These are phyloP conservation scores for Elongisporangium prolatum DNA, from an alignment of 352 stramenopile species.

Conservation along the genomic window DNA sequence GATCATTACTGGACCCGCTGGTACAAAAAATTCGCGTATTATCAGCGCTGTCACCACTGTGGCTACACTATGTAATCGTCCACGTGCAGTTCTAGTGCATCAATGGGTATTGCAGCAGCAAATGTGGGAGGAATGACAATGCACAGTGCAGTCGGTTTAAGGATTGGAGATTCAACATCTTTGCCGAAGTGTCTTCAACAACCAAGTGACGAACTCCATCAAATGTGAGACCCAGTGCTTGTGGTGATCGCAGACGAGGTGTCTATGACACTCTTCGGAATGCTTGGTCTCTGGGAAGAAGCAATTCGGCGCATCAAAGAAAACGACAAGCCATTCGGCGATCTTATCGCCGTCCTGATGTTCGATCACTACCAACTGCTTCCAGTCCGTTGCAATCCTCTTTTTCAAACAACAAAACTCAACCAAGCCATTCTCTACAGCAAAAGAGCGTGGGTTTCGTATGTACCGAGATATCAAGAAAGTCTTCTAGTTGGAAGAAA, in stretches of 20 bases:
- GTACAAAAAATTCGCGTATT: too few relatives aligned
- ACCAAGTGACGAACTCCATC: conserved; percentile 6
- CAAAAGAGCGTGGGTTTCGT: background rate
- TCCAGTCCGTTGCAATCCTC: background rate
- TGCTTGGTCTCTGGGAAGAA: conserved; percentile 24
- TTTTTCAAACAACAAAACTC: conserved; percentile 6
- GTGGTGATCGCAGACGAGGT: conserved; percentile 20
- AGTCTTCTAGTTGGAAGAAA: conserved; percentile 14
- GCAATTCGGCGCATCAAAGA: conserved; percentile 13
- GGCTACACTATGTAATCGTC: conserved; percentile 3
- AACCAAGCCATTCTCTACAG: background rate
- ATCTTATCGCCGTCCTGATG: conserved; percentile 9
- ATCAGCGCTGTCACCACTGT: background rate
- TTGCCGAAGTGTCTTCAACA: conserved; percentile 5
- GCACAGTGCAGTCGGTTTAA: conserved; percentile 12
- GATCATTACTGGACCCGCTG: too few relatives aligned
- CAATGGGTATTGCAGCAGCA: too few relatives aligned
- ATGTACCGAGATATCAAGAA: conserved; percentile 15
- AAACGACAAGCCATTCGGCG: conserved; percentile 7
- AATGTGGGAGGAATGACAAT: conserved; percentile 15
- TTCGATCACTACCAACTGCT: conserved; percentile 15
- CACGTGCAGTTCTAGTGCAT: too few relatives aligned
- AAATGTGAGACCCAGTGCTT: conserved; percentile 10
- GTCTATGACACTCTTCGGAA: conserved; percentile 14
- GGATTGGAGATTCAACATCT: background rate